Percentiles rank a stretch among this genome's conserved stretches.
These are phyloP conservation scores for Davidsoniella australis DNA, from an alignment of 2,329 filamentous ascomycete species.

Conservation along the genomic window DNA sequence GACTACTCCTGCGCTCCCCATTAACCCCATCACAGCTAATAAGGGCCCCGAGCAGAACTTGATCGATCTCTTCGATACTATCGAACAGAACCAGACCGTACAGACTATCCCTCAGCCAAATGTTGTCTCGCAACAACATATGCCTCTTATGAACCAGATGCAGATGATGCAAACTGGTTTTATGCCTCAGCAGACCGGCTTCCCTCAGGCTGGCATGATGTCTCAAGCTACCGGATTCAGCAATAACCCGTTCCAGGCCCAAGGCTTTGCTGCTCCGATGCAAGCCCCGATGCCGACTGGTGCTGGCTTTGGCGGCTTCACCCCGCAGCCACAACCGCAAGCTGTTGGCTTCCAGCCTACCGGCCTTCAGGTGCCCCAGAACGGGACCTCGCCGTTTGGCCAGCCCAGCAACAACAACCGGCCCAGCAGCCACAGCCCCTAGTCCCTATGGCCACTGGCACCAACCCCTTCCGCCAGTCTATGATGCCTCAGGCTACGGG, in stretches of 20 bases:
- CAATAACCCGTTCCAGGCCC: constrained; percentile 16
- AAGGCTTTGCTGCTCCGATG: constrained; percentile 6
- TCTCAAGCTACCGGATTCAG: constrained; percentile 16
- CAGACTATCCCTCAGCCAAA: constrained; percentile 24
- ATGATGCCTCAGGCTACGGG: constrained; percentile 42
- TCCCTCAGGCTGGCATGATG: constrained; percentile 15
- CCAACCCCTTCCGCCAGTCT: constrained; percentile 89
- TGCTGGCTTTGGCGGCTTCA: constrained; percentile 12
- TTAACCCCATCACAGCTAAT: constrained; percentile 18
- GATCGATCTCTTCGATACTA: constrained; percentile 90
- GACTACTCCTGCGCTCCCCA: constrained; percentile 16
- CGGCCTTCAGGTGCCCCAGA: constrained; percentile 14
- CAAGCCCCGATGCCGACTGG: constrained; percentile 15
- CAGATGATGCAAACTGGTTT: constrained; percentile 21
- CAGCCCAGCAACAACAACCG: constrained; percentile 15
- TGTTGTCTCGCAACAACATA: not conserved
- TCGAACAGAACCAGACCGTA: constrained; percentile 66
- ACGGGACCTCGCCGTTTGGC: not conserved
- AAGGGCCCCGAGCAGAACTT: constrained; percentile 60
- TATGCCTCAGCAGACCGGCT: constrained; percentile 23
- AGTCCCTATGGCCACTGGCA: constrained; percentile 23
- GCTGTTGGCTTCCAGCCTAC: constrained; percentile 16
- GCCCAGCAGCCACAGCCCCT: constrained; percentile 24
- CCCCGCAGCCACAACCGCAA: constrained; percentile 16
- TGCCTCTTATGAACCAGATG: constrained; percentile 10